Conservation (phyloP, 2,329 filamentous ascomycete genomes). For the Fusarium mangiferae region DNA sequence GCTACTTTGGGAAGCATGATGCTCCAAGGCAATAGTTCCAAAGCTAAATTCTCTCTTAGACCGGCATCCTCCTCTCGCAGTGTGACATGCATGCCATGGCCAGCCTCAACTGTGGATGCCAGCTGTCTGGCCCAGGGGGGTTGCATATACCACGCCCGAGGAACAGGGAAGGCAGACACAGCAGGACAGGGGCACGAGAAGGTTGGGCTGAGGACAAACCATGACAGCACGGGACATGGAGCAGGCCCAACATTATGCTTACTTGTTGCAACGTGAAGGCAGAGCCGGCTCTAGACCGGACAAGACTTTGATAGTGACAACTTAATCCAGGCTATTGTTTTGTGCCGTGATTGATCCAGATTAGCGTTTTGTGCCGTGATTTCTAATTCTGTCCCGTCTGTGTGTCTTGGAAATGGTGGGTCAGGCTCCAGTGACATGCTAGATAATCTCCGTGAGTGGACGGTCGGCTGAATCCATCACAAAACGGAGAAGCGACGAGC, state of each 20-base stretch:
- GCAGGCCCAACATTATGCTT: slow-evolving; percentile 21
- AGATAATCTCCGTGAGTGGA: slow-evolving; percentile 21
- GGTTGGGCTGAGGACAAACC: slow-evolving; percentile 3
- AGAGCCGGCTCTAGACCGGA: neutral
- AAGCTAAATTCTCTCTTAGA: slow-evolving; percentile 27
- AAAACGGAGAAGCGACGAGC: slow-evolving; percentile 9
- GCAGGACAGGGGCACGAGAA: neutral
- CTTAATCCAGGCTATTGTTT: neutral
- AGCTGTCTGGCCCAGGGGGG: slow-evolving; percentile 19
- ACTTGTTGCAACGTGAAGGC: slow-evolving; percentile 10
- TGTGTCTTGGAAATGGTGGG: neutral
- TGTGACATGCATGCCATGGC: slow-evolving; percentile 30
- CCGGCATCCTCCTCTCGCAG: neutral
- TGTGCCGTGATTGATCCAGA: neutral
- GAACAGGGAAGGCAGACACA: slow-evolving; percentile 4
- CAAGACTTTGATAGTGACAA: neutral
- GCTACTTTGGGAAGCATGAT: slow-evolving; percentile 28
- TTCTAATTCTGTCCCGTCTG: slow-evolving; percentile 18
- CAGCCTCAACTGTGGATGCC: slow-evolving; percentile 38
- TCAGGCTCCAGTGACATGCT: slow-evolving; percentile 5
- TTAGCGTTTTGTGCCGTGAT: neutral
- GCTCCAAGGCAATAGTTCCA: slow-evolving; percentile 25
- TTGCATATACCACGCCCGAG: slow-evolving; percentile 11
- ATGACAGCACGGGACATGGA: slow-evolving; percentile 5
- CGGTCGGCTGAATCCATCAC: slow-evolving; percentile 8